phyloP scores from a whole-genome alignment of 805 yeast species.

The Candida yuanshanica region DNA sequence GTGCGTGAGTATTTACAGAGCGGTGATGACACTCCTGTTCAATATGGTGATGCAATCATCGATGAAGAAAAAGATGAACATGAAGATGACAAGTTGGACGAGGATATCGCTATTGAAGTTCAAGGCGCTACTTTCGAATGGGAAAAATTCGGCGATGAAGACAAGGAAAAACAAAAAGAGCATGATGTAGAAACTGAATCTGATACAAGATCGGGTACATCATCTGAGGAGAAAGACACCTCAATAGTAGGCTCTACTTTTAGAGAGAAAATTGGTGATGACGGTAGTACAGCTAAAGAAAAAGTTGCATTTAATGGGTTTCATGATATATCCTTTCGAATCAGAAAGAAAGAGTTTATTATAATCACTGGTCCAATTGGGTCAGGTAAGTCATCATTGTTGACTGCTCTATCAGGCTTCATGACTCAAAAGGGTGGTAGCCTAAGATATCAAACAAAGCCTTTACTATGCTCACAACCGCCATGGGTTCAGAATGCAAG shows the following conservation, averaged over 20 bases:
- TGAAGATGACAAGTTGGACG: slow-evolving; percentile 16
- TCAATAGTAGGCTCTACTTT: neutral
- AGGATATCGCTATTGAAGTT: slow-evolving; percentile 42
- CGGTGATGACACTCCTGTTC: slow-evolving; percentile 30
- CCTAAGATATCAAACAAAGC: slow-evolving; percentile 41
- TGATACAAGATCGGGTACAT: slow-evolving; percentile 1
- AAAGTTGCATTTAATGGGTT: slow-evolving; percentile 40
- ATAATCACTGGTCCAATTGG: slow-evolving; percentile 77
- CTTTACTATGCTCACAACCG: slow-evolving; percentile 47
- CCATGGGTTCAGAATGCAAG: slow-evolving; percentile 81
- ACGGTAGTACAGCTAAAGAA: slow-evolving; percentile 3
- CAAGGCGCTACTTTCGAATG: slow-evolving; percentile 58
- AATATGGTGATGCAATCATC: slow-evolving; percentile 32
- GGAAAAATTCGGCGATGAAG: slow-evolving; percentile 43
- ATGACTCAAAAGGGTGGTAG: slow-evolving; percentile 53
- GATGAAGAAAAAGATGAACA: slow-evolving; percentile 36
- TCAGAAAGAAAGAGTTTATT: slow-evolving; percentile 58
- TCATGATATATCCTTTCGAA: slow-evolving; percentile 37
- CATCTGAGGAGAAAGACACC: neutral
- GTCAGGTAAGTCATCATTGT: slow-evolving; percentile 67
- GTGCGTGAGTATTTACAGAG: slow-evolving; percentile 47
- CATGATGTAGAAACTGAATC: slow-evolving; percentile 18
- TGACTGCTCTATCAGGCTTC: slow-evolving; percentile 60
- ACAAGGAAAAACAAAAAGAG: slow-evolving; percentile 14
- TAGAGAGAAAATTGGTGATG: slow-evolving; percentile 1